These are phyloP conservation scores for Tardiomyces digboiensis DNA, from an alignment of 1,139 yeast genomes.

Conservation along the genomic window DNA sequence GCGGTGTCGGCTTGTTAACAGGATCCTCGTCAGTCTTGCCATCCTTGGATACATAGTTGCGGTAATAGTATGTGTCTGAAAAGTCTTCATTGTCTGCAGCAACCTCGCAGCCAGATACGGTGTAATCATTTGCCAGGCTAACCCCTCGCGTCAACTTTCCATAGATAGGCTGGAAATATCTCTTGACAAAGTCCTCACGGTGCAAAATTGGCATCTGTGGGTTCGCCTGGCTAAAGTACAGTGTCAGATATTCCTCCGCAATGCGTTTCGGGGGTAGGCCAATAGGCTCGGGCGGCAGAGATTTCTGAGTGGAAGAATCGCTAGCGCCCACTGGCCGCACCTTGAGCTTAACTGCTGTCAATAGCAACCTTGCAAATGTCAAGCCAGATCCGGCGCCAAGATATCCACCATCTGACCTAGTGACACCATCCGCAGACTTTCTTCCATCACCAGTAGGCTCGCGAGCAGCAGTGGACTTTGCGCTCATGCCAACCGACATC, in stretches of 20 bases:
- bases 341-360: conserved; percentile 52
- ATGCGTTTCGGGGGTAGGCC: conserved; percentile 57
- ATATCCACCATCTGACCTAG: conserved; percentile 27
- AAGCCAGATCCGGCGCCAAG: conserved; percentile 51
- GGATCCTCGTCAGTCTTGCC: conserved; percentile 12
- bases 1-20: conserved; percentile 9
- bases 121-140: conserved; percentile 53
- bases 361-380: conserved; percentile 65
- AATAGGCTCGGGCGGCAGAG: conserved; percentile 4
- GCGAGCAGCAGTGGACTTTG: too few relatives aligned
- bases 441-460: too few relatives aligned
- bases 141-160: conserved; percentile 50
- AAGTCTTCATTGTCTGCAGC: conserved; percentile 1
- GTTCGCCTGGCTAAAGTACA: conserved; percentile 71
- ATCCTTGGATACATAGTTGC: conserved; percentile 7
- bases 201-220: conserved; percentile 77
- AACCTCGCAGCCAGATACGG: conserved; percentile 18
- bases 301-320: conserved; percentile 7
- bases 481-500: too few relatives aligned
- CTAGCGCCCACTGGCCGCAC: not conserved
- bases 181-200: conserved; percentile 59
- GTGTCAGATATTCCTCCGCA: conserved; percentile 58
- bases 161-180: conserved; percentile 67
- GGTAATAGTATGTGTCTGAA: not conserved
- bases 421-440: too few relatives aligned